Evolutionary conservation across 2,329 filamentous ascomycete species (phyloP).

Genomic region (Fusarium stilboides): DNA sequence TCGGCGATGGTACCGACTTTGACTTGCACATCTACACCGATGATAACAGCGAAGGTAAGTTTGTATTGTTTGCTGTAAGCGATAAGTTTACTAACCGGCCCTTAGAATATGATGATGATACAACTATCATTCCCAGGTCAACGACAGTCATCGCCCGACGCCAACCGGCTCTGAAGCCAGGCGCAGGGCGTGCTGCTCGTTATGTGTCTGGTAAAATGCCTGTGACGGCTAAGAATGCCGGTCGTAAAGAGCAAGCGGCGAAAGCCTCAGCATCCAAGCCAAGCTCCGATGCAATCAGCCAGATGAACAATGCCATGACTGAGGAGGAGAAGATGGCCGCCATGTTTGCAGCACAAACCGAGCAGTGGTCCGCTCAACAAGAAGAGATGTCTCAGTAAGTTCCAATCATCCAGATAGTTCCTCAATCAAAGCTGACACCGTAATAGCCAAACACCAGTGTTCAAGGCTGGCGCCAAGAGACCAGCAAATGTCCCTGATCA

Average conservation of each 20-base stretch:
- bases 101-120: slow-evolving; percentile 96
- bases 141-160: slow-evolving; percentile 93
- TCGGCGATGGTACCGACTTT: slow-evolving; percentile 97
- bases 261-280: slow-evolving; percentile 72
- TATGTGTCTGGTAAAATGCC: slow-evolving; percentile 99
- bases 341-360: slow-evolving; percentile 90
- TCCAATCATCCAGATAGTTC: slow-evolving; percentile 10
- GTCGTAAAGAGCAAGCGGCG: slow-evolving; percentile 74
- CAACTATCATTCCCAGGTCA: slow-evolving; percentile 94
- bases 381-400: slow-evolving; percentile 89
- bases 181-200: slow-evolving; percentile 90
- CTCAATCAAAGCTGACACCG: slow-evolving; percentile 52
- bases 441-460: slow-evolving; percentile 72
- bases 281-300: slow-evolving; percentile 70
- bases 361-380: slow-evolving; percentile 94
- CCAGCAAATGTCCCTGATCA: slow-evolving; percentile 88
- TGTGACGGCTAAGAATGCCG: slow-evolving; percentile 84
- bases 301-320: slow-evolving; percentile 85
- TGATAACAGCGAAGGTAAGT: slow-evolving; percentile 89
- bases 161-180: slow-evolving; percentile 85
- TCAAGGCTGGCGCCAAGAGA: slow-evolving; percentile 75
- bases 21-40: slow-evolving; percentile 95
- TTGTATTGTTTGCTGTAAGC: background rate
- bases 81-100: slow-evolving; percentile 48
- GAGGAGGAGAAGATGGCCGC: slow-evolving; percentile 95